phyloP scores from a whole-genome alignment of 2,329 filamentous ascomycete species.

The Alternaria triticimaculans region DNA sequence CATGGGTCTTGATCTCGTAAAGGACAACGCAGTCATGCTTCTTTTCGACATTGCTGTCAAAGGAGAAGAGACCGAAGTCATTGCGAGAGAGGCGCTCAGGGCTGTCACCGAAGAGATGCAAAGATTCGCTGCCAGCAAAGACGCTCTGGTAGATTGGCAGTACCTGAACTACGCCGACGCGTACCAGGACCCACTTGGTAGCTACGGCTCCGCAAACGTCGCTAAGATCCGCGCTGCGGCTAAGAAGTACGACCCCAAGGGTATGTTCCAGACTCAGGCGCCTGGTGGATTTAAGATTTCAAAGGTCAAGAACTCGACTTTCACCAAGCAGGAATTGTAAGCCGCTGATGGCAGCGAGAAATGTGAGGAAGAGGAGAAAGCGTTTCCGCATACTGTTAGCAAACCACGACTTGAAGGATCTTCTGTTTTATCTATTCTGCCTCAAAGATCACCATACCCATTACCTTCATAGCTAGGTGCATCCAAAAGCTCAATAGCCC shows the following conservation, averaged over 20 bases:
- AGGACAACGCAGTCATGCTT: conserved; percentile 29
- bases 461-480: not conserved
- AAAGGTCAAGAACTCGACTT: conserved; percentile 6
- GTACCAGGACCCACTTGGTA: conserved; percentile 46
- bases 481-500: not conserved
- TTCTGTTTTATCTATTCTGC: not conserved
- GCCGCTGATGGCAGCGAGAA: not conserved
- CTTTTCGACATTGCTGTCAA: conserved; percentile 28
- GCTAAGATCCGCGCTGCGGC: conserved; percentile 42
- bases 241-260: conserved; percentile 49
- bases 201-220: conserved; percentile 51
- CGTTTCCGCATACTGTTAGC: not conserved
- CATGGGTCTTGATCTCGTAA: conserved; percentile 28
- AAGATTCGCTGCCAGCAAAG: conserved; percentile 15
- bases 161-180: conserved; percentile 48
- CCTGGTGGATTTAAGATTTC: conserved; percentile 54
- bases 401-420: not conserved
- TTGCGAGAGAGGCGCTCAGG: conserved; percentile 15
- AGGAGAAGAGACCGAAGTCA: conserved; percentile 17
- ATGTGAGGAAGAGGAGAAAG: not conserved
- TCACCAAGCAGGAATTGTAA: not conserved
- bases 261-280: conserved; percentile 50
- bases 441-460: not conserved
- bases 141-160: conserved; percentile 22
- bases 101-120: conserved; percentile 20